Base-by-base conservation (phyloP, 352 stramenopile species). In the Phytophthora agathidicida region DNA sequence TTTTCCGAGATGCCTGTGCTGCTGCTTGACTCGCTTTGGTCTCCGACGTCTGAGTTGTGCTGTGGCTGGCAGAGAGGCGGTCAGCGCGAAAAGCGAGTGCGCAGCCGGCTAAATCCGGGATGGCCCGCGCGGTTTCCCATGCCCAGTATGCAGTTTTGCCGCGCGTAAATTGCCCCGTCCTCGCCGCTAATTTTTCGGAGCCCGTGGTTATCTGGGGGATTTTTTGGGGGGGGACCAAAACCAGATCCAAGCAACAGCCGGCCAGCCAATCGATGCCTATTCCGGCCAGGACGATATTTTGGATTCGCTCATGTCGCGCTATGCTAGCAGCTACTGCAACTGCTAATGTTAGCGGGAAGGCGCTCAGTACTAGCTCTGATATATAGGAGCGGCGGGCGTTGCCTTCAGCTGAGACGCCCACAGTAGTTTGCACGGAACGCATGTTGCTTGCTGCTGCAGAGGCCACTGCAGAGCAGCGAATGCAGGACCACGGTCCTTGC, bases 1-100 rank as follows among this genome's bases (percentile, higher is more conserved):
- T 69, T 72, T 76, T 72, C 46, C 49, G 60, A 75, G 60, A 70
- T 73, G 65, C 52, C 56, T 30, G 44, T 36, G 32, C n/a, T n/a
- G n/a, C n/a, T n/a, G n/a, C n/a, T n/a, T n/a, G n/a, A n/a, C n/a
- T 50, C 54, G 49, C 27, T 65, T 65, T 27, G 55, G 22, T 22
- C 22, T 53, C 44, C 35, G 43, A 32, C 46, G 50, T 23, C 24
- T 38, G 23, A 53, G 44, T n/a, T n/a, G n/a, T n/a, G n/a, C n/a
- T n/a, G n/a, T 69, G 56, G 57, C 57, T 73, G 64, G 64, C 30
- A 73, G 64, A 61, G 64, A 71, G 43, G 20, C 48, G 26, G 53
- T 54, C 42, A 54, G 31, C 14, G 23, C 32, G 48, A 68, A 72
- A 72, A 72, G 23, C 17, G 58, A 72, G 63, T 44, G 30, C 26